phyloP scores from a whole-genome alignment of 1,139 yeast genomes.

The Scheffersomyces parashehatae region DNA sequence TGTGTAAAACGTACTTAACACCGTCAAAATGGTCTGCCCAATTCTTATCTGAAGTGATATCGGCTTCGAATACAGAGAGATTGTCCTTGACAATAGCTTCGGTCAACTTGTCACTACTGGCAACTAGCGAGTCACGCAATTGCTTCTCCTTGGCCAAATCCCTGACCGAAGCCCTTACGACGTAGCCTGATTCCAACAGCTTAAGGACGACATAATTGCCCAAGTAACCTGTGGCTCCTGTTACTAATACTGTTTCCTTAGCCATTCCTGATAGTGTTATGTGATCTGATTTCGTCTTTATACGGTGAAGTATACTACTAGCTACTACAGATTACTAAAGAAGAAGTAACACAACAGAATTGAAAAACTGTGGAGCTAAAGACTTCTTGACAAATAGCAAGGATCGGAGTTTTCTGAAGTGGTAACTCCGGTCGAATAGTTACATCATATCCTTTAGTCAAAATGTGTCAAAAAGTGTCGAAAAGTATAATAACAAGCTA shows the following conservation, averaged over 20 bases:
- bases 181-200: slow-evolving; percentile 6
- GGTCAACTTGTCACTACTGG: slow-evolving; percentile 1
- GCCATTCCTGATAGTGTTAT: no score
- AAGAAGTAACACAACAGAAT: no score
- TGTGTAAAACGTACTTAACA: slow-evolving; percentile 14
- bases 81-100: neutral
- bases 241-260: slow-evolving; percentile 7
- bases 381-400: no score
- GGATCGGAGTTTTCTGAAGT: no score
- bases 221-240: slow-evolving; percentile 13
- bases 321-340: no score
- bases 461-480: no score
- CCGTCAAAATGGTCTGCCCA: slow-evolving; percentile 17
- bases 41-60: slow-evolving; percentile 11
- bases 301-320: no score
- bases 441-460: no score
- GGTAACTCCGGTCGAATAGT: no score
- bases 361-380: no score
- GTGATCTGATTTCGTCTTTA: no score
- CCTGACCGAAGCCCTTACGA: slow-evolving; percentile 10
- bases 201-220: slow-evolving; percentile 7
- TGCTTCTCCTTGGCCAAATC: slow-evolving; percentile 2
- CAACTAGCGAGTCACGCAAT: slow-evolving; percentile 2
- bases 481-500: no score
- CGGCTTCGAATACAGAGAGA: slow-evolving; percentile 9